phyloP scores from a whole-genome alignment of 176 grass and related monocot species.

The Tuctoria greenei region DNA sequence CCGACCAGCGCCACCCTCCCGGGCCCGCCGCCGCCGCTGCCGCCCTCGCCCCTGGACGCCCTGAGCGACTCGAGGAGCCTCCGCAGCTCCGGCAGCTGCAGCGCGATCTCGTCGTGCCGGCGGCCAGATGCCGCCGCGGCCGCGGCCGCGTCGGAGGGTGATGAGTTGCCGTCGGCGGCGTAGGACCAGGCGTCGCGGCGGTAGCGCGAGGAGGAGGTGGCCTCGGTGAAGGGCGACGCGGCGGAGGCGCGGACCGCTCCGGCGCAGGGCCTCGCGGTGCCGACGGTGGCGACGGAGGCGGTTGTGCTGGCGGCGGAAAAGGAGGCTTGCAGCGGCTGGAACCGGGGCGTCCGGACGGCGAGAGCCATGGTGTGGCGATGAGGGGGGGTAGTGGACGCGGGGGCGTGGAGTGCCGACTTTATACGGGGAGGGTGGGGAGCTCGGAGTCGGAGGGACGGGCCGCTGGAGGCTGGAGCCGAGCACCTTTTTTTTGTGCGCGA shows the following conservation, averaged over 20 bases:
- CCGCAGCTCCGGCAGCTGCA: constrained; percentile 83
- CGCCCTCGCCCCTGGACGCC: constrained; percentile 36
- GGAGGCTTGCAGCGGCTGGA: constrained; percentile 38
- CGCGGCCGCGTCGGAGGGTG: neutral
- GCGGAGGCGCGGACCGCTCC: constrained; percentile 22
- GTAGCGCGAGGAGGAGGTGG: constrained; percentile 66
- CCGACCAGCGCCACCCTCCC: constrained; percentile 82
- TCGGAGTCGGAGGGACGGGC: neutral
- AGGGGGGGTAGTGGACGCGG: neutral
- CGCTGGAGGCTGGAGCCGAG: neutral
- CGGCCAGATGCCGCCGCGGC: constrained; percentile 33
- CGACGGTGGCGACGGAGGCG: neutral
- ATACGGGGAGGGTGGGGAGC: neutral
- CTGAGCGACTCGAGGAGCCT: constrained; percentile 60
- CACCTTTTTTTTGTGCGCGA: neutral
- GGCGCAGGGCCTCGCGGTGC: neutral
- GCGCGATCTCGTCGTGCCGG: constrained; percentile 70
- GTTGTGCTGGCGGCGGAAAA: constrained; percentile 20
- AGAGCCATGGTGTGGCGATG: constrained; percentile 33
- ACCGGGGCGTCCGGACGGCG: constrained; percentile 27
- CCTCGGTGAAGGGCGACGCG: constrained; percentile 85
- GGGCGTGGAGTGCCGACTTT: neutral
- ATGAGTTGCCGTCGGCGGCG: constrained; percentile 9
- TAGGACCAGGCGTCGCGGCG: constrained; percentile 72
- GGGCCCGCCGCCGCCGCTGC: constrained; percentile 32